A percentile compares a stretch with the other conserved stretches of the same genome.
Conservation (phyloP, 2,329 filamentous ascomycete species). For the Colletotrichum navitas region DNA sequence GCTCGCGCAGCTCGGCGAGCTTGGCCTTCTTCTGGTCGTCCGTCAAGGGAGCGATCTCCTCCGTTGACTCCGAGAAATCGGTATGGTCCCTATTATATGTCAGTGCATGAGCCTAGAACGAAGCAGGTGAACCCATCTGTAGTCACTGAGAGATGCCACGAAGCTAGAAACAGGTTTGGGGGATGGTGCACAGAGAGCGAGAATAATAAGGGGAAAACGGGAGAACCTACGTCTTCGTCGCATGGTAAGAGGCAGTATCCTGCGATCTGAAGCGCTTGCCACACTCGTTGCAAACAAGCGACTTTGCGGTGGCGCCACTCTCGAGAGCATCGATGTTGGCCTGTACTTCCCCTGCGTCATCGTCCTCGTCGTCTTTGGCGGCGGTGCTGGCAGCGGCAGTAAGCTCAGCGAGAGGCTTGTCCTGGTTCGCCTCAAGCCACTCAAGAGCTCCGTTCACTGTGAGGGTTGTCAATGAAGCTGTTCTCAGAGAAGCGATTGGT, state of each 20-base stretch:
- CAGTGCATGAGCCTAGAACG: neutral
- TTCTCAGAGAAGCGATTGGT: neutral
- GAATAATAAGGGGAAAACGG: neutral
- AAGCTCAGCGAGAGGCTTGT: slow-evolving; percentile 87
- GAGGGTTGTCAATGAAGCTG: neutral
- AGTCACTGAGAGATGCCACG: neutral
- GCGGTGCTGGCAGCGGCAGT: slow-evolving; percentile 59
- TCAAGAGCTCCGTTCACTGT: slow-evolving; percentile 89
- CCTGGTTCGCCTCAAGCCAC: slow-evolving; percentile 94
- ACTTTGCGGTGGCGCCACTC: slow-evolving; percentile 79
- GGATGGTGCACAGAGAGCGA: neutral
- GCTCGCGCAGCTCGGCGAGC: slow-evolving; percentile 79
- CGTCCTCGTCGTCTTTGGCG: slow-evolving; percentile 52
- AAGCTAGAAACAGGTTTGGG: neutral
- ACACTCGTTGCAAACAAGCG: slow-evolving; percentile 94
- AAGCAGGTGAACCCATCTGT: neutral
- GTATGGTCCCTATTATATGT: slow-evolving; percentile 74
- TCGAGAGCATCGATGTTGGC: slow-evolving; percentile 75
- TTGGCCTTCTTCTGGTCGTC: slow-evolving; percentile 90
- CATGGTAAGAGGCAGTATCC: slow-evolving; percentile 89
- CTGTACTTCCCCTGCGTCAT: slow-evolving; percentile 62
- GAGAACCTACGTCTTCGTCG: slow-evolving; percentile 78
- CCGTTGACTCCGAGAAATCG: slow-evolving; percentile 93
- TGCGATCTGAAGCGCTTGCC: slow-evolving; percentile 89
- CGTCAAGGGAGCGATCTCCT: slow-evolving; percentile 90